phyloP scores from a whole-genome alignment of 331 rosid species.

The Cydonia oblonga region DNA sequence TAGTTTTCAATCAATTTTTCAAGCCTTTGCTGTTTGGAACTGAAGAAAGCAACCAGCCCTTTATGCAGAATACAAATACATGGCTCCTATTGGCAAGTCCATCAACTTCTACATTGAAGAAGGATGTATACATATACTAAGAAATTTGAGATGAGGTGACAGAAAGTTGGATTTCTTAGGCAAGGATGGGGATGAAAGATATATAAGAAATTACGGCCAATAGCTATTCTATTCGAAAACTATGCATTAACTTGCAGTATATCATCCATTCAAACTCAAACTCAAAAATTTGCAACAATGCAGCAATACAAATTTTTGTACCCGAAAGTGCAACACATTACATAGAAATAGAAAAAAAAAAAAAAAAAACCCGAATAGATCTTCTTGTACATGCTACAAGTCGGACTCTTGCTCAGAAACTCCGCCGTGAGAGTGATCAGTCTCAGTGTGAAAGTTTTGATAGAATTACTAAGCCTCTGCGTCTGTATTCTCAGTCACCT shows the following conservation, averaged over 20 bases:
- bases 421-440: constrained; percentile 1
- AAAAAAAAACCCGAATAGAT: constrained; percentile 6
- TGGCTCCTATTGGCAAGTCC: neutral
- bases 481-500: constrained; percentile 29
- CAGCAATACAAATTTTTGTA: constrained; percentile 9
- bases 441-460: constrained; percentile 1
- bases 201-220: neutral
- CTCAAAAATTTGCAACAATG: constrained; percentile 21
- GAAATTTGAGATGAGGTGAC: neutral
- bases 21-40: neutral
- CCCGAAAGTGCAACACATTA: constrained; percentile 8
- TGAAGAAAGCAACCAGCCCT: neutral
- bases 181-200: no score
- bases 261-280: constrained; percentile 5
- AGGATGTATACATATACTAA: neutral
- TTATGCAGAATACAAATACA: neutral
- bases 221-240: constrained; percentile 9
- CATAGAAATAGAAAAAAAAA: neutral
- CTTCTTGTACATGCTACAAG: constrained; percentile 12
- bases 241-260: constrained; percentile 5
- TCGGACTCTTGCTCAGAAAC: constrained; percentile 9
- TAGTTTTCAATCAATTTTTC: neutral
- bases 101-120: neutral
- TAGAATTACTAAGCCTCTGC: constrained; percentile 15
- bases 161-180: no score